Conservation (phyloP, 345 rosid genomes). For the Excoecaria agallocha region DNA sequence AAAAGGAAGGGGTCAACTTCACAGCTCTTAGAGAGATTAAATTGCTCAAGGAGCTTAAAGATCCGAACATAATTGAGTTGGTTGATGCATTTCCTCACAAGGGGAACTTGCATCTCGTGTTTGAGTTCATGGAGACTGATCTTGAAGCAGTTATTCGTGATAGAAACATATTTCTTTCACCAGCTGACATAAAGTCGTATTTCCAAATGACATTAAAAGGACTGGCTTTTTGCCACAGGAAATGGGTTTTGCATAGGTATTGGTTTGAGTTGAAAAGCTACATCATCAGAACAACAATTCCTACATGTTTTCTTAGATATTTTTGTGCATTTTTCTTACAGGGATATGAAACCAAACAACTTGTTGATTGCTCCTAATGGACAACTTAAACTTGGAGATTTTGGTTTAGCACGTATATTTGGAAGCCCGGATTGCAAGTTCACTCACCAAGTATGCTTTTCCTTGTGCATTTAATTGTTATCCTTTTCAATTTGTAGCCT, state of each 20-base stretch:
- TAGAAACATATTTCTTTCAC: conserved; percentile 80
- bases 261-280: conserved; percentile 13
- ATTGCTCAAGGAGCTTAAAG: conserved; percentile 83
- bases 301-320: conserved; percentile 15
- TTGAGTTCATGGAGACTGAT: conserved; percentile 97
- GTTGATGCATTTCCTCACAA: conserved; percentile 94
- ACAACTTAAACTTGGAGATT: conserved; percentile 88
- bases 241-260: conserved; percentile 96
- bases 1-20: conserved; percentile 90
- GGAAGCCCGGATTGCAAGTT: conserved; percentile 91
- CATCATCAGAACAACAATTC: conserved; percentile 11
- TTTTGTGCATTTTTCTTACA: conserved; percentile 30
- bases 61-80: conserved; percentile 77
- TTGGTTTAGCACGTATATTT: conserved; percentile 89
- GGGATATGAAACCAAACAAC: conserved; percentile 99
- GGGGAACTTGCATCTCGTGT: conserved; percentile 93
- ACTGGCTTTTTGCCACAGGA: conserved; percentile 78
- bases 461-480: not conserved
- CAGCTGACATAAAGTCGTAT: conserved; percentile 87
- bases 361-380: conserved; percentile 82
- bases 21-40: conserved; percentile 96
- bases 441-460: conserved; percentile 72
- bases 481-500: not conserved
- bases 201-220: conserved; percentile 91
- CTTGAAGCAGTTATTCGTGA: conserved; percentile 95